Conservation (phyloP, 768 basidiomycete genomes). For the Porphyrellus cyaneotinctus region DNA sequence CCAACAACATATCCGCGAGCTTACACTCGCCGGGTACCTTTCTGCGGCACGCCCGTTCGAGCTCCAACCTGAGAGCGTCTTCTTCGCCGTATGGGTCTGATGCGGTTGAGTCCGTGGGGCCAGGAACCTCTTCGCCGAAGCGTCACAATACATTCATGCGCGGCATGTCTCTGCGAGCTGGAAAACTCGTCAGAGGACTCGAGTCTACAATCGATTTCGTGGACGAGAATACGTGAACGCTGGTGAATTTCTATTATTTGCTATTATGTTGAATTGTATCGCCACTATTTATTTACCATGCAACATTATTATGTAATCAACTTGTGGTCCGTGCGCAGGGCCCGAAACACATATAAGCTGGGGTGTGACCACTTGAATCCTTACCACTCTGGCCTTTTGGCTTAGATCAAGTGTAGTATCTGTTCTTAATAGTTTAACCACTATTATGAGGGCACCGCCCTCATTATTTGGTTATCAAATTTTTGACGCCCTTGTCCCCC, state of each 20-base stretch:
- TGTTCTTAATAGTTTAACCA: slow-evolving; percentile 62
- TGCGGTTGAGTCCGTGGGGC: background rate
- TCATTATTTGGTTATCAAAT: slow-evolving; percentile 52
- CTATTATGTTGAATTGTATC: background rate
- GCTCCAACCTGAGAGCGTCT: slow-evolving; percentile 23
- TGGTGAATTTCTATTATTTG: background rate
- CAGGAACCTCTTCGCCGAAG: slow-evolving; percentile 20
- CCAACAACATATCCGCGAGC: background rate
- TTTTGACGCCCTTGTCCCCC: slow-evolving; percentile 25
- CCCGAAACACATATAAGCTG: slow-evolving; percentile 10
- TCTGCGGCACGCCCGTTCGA: slow-evolving; percentile 25
- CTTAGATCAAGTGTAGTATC: slow-evolving; percentile 76
- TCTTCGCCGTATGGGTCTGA: slow-evolving; percentile 15
- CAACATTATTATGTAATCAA: background rate
- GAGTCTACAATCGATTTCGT: slow-evolving; percentile 42
- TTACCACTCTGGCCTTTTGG: slow-evolving; percentile 51
- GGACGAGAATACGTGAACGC: slow-evolving; percentile 25
- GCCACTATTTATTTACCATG: background rate
- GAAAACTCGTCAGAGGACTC: slow-evolving; percentile 35
- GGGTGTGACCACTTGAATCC: background rate
- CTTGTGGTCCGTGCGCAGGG: slow-evolving; percentile 18
- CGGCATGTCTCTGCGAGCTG: slow-evolving; percentile 33
- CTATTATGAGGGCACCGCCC: slow-evolving; percentile 55
- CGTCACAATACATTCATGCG: slow-evolving; percentile 29
- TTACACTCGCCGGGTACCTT: background rate